Evolutionary conservation across 768 basidiomycete species (phyloP).

Genomic region (Trametes cinnabarina): DNA sequence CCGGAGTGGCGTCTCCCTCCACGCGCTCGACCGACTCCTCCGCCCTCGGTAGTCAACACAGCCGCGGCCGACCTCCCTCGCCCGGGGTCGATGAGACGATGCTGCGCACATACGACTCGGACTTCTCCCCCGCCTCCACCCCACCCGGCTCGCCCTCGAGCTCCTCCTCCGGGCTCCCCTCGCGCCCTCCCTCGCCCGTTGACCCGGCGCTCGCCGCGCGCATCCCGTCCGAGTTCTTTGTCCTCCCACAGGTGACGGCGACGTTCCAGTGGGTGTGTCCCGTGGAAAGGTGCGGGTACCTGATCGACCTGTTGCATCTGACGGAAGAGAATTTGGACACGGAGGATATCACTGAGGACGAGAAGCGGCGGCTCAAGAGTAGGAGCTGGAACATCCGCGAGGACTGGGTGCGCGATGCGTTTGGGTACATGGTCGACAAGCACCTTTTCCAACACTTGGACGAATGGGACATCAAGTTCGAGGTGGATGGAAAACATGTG

Average conservation of each 20-base stretch:
- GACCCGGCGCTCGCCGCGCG: constrained; percentile 24
- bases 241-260: constrained; percentile 36
- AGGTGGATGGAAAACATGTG: constrained; percentile 8
- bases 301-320: constrained; percentile 46
- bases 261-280: constrained; percentile 56
- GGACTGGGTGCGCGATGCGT: constrained; percentile 9
- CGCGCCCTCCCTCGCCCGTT: constrained; percentile 19
- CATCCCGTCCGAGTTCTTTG: constrained; percentile 38
- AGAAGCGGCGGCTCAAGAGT: not conserved
- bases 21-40: not conserved
- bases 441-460: constrained; percentile 25
- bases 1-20: not conserved
- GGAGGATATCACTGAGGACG: not conserved
- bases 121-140: constrained; percentile 56
- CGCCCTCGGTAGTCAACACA: not conserved
- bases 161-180: constrained; percentile 27
- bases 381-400: constrained; percentile 18
- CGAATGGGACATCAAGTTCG: constrained; percentile 16
- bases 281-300: constrained; percentile 39
- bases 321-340: constrained; percentile 34
- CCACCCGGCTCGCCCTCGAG: constrained; percentile 40
- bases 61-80: not conserved
- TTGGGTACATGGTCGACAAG: constrained; percentile 23
- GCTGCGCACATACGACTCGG: constrained; percentile 44
- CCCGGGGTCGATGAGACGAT: constrained; percentile 5